Evolutionary conservation across 2,329 filamentous ascomycete genomes (phyloP), one percentile per base, ranked within the genome.

Genomic region (Phoma sp.): DNA sequence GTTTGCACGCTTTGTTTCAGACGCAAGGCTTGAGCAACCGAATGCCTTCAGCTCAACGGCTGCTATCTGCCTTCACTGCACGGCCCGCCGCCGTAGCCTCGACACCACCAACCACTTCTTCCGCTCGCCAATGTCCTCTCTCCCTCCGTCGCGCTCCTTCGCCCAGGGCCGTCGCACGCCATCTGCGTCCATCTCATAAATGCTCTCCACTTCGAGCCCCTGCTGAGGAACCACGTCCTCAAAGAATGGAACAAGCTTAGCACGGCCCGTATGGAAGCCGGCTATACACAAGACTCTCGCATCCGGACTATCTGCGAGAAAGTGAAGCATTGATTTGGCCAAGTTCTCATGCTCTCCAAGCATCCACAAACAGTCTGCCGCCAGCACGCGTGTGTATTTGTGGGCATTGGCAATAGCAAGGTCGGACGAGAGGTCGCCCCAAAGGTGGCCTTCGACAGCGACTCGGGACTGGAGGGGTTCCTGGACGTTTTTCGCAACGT

Each of bases 1-100:
- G 92, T 98, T 33, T 93, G 89, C 68, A 96, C 90, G 53, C 74
- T 97, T 47, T 93, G 91, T 71, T 96, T 97, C 73, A 82, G 80
- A 59, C 52, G 52, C 42, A 88, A 79, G 68, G 72, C 69, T 49
- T 67, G 64, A 68, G 38, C 29, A 12, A 14, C 28, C 7, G 6
- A 6, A 33, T 5, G 7, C 14, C 5, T 25, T 17, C 14, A 29
- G 33, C 37, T 55, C 4, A 14, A 42, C 12, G n/a, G 10, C 15
- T n/a, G n/a, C 39, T 7, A 7, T 43, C 12, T 30, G 18, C 39
- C 7, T 18, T 15, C 7, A 42, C 29, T 39, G 29, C 20, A 26
- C 26, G 39, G 32, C 18, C 25, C 45, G 36, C 21, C 71, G 65
- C 53, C 67, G 58, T 49, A 76, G 55, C 38, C 62, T 75, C 4